These are phyloP conservation scores for Scolecobasidium constrictum DNA, from an alignment of 2,329 filamentous ascomycete species.

Conservation along the genomic window DNA sequence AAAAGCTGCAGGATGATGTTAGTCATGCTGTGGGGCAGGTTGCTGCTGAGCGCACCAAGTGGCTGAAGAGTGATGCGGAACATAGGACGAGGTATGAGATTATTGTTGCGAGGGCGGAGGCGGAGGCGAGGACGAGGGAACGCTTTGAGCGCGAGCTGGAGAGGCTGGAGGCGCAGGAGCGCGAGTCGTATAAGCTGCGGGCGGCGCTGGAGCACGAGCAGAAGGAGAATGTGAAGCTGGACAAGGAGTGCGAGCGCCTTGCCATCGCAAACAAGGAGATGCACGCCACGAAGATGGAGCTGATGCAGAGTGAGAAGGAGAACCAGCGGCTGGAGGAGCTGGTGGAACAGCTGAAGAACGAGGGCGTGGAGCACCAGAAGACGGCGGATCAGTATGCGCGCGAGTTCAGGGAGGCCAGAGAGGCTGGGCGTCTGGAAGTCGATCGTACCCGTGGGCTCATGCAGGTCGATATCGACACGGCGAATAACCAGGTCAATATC, in stretches of 20 bases:
- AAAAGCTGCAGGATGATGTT: constrained; percentile 82
- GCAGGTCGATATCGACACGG: constrained; percentile 70
- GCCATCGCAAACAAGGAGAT: constrained; percentile 60
- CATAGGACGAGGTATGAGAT: constrained; percentile 42
- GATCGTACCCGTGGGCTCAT: constrained; percentile 68
- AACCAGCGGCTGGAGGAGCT: constrained; percentile 55
- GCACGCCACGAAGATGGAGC: constrained; percentile 32
- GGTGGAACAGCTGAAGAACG: constrained; percentile 42
- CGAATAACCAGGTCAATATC: constrained; percentile 76
- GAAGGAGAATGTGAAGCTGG: constrained; percentile 52
- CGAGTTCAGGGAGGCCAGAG: constrained; percentile 74
- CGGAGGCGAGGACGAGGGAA: constrained; percentile 31
- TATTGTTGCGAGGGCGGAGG: constrained; percentile 41
- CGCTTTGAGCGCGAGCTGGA: constrained; percentile 36
- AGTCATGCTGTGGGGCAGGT: constrained; percentile 66
- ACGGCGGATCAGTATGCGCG: constrained; percentile 60
- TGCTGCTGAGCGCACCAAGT: constrained; percentile 69
- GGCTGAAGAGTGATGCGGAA: constrained; percentile 57
- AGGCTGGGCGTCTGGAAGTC: constrained; percentile 68
- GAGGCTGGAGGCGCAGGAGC: constrained; percentile 46
- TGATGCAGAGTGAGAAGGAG: constrained; percentile 38
- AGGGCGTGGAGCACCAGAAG: constrained; percentile 64
- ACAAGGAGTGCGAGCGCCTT: constrained; percentile 40
- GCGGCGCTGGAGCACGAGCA: constrained; percentile 61
- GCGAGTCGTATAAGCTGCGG: constrained; percentile 59